Conservation (phyloP, 2,329 filamentous ascomycete genomes). For the Bipolaris victoriae region DNA sequence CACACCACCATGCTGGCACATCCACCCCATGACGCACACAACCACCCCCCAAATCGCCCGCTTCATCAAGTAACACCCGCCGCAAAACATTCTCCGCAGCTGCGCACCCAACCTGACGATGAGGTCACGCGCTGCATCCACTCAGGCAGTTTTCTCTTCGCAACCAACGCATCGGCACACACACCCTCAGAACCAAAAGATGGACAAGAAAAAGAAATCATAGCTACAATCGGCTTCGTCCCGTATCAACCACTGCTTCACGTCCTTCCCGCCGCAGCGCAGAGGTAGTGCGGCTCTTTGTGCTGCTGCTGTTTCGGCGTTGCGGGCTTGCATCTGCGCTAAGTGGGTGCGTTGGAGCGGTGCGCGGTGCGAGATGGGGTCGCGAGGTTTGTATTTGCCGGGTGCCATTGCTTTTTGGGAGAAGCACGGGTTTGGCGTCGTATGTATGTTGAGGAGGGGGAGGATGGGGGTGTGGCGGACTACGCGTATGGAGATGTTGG, state of each 20-base stretch:
- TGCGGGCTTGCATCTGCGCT: background rate
- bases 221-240: background rate
- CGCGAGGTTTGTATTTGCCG: constrained; percentile 22
- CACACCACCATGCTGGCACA: constrained; percentile 5
- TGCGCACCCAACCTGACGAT: background rate
- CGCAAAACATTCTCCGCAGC: constrained; percentile 2
- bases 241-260: background rate
- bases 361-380: background rate
- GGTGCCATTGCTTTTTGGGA: constrained; percentile 27
- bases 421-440: constrained; percentile 19
- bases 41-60: constrained; percentile 1
- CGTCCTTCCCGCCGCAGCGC: background rate
- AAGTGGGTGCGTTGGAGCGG: background rate
- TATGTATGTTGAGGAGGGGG: constrained; percentile 16
- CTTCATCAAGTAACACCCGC: constrained; percentile 18
- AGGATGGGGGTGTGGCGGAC: constrained; percentile 18
- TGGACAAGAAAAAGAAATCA: background rate
- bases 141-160: constrained; percentile 6
- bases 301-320: background rate
- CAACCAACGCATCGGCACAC: background rate
- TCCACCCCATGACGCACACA: constrained; percentile 5
- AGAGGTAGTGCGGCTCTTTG: background rate
- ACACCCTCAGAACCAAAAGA: too few species aligned
- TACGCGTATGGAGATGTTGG: background rate
- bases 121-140: constrained; percentile 5